Evolutionary conservation across 805 yeast species (phyloP).

Genomic region (Candida orba): DNA sequence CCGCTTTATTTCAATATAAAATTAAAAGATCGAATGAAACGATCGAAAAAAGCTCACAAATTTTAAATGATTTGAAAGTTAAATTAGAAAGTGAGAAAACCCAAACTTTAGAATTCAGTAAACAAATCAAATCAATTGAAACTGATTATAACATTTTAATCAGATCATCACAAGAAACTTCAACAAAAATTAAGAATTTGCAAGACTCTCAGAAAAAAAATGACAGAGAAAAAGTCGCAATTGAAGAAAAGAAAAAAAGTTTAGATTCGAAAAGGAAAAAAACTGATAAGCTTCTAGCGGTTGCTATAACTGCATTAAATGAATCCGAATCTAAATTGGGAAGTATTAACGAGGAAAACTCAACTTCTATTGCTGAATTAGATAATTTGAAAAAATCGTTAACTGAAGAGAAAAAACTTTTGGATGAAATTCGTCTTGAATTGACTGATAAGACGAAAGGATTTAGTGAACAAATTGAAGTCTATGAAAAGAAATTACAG

Average conservation of each 20-base stretch:
- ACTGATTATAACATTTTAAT: constrained; percentile 23
- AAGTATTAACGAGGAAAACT: constrained; percentile 37
- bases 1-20: constrained; percentile 50
- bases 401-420: constrained; percentile 42
- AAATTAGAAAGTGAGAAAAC: constrained; percentile 37
- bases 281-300: constrained; percentile 44
- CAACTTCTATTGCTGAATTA: constrained; percentile 38
- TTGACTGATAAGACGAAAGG: constrained; percentile 70
- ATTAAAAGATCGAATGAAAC: constrained; percentile 33
- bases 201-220: constrained; percentile 33
- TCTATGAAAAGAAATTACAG: constrained; percentile 56
- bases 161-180: constrained; percentile 18
- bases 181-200: constrained; percentile 24
- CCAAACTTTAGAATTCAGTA: constrained; percentile 33
- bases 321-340: constrained; percentile 41
- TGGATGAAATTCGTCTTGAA: constrained; percentile 57
- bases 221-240: constrained; percentile 55
- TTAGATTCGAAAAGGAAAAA: constrained; percentile 51
- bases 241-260: constrained; percentile 73
- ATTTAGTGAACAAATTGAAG: constrained; percentile 57
- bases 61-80: constrained; percentile 33
- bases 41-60: constrained; percentile 31
- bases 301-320: constrained; percentile 37
- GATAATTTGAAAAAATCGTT: constrained; percentile 38
- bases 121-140: constrained; percentile 29